Evolutionary conservation across 2,329 filamentous ascomycete genomes (phyloP), one percentile per base, ranked within the genome.

Genomic region (Teratosphaeria zuluensis): DNA sequence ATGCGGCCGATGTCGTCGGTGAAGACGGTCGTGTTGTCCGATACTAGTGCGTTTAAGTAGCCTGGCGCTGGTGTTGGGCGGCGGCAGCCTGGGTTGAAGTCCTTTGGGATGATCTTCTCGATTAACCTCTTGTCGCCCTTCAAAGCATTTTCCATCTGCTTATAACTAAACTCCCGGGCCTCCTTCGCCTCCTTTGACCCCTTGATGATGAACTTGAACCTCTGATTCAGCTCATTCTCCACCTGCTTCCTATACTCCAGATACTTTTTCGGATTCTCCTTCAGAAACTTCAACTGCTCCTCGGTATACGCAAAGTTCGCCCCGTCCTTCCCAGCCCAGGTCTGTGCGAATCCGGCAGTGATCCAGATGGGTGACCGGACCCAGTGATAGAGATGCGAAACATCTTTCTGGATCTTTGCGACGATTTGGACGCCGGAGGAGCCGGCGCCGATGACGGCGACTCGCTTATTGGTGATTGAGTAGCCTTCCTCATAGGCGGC

Each of bases 191-290:
- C 77, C 55, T 73, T 58, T 6, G 73, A 76, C n/a, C 76, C 77
- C 64, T 78, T 80, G 62, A 79, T 70, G 64, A 81, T 80, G 68
- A 81, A 77, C 53, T 78, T 78, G 72, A 82, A 83, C 5, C 78
- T 73, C 53, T 76, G 75, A 60, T 81, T 82, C 16, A 83, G 71
- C 60, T 79, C 77, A 59, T 75, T 74, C 59, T 80, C 77, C 57
- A 79, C 58, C 73, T 75, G 72, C 64, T 77, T 78, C 60, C 76
- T 73, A 61, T 79, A 79, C 61, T 77, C 75, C 32, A 77, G 70
- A 56, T 78, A 78, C 48, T 75, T 75, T 42, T 73, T 67, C 0
- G 77, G 75, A 55, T 78, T 73, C 2, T 75, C 62, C 54, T 69
- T 59, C 4, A 77, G 68, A 59, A 63, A 75, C 12, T 73, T 61